Evolutionary conservation across 805 yeast species (phyloP).

Genomic region (Metschnikowia amazonensis): DNA sequence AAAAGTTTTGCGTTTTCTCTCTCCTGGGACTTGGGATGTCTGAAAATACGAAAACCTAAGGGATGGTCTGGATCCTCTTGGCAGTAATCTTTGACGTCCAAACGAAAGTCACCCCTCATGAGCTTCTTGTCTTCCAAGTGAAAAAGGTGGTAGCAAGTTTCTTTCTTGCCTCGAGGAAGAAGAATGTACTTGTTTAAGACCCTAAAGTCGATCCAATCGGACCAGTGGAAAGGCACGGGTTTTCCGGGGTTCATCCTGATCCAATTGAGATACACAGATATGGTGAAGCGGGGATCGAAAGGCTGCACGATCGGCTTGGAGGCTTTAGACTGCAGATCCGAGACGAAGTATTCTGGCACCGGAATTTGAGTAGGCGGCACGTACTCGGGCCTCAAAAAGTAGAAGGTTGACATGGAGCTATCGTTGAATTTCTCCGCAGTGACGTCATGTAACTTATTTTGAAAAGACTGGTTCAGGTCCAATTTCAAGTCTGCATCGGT

Average conservation of each 20-base stretch:
- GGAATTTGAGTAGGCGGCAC: conserved; percentile 6
- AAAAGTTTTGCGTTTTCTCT: conserved; percentile 24
- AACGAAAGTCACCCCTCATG: background rate
- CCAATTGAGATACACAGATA: conserved; percentile 18
- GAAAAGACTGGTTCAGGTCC: conserved; percentile 6
- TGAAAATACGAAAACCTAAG: conserved; percentile 23
- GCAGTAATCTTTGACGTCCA: conserved; percentile 21
- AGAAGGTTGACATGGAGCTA: conserved; percentile 2
- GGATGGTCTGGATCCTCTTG: conserved; percentile 12
- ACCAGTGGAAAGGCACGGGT: conserved; percentile 20
- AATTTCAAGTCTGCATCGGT: background rate
- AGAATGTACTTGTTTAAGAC: conserved; percentile 13
- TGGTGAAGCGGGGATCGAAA: conserved; percentile 22
- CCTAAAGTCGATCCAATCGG: conserved; percentile 18
- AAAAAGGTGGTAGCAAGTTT: conserved; percentile 21
- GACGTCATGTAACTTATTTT: background rate
- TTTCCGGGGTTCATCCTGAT: conserved; percentile 7
- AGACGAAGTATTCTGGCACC: conserved; percentile 6
- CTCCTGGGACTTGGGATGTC: conserved; percentile 24
- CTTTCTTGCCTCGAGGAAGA: conserved; percentile 8
- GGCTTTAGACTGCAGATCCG: background rate
- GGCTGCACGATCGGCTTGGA: conserved; percentile 14
- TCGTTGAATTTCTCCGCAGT: conserved; percentile 7
- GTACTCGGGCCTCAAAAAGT: conserved; percentile 9
- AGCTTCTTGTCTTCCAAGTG: conserved; percentile 14